Conservation (phyloP, 2,329 filamentous ascomycete species). For the Aureobasidium sp. region DNA sequence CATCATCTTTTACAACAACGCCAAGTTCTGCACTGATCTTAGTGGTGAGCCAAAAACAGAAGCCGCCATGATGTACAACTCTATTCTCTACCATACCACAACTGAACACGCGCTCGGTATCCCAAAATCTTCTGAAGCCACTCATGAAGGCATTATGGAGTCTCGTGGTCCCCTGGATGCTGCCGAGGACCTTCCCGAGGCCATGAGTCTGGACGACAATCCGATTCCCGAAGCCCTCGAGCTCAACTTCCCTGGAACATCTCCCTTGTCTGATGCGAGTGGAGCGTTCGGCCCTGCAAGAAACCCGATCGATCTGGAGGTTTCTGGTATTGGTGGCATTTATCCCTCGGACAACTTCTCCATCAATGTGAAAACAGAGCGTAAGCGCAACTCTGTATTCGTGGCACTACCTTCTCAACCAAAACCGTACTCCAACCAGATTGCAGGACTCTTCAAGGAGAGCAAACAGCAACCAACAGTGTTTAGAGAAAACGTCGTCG, state of each 20-base stretch:
- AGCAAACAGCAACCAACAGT: constrained; percentile 16
- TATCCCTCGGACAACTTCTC: constrained; percentile 51
- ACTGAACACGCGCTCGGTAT: constrained; percentile 30
- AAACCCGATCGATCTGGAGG: constrained; percentile 36
- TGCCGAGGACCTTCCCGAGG: constrained; percentile 25
- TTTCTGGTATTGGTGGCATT: constrained; percentile 52
- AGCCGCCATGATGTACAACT: constrained; percentile 15
- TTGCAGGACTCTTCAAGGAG: constrained; percentile 30
- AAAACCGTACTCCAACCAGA: constrained; percentile 15
- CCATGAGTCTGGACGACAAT: constrained; percentile 32
- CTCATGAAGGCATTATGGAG: constrained; percentile 20
- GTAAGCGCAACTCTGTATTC: constrained; percentile 18
- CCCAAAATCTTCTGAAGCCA: neutral
- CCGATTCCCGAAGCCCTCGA: constrained; percentile 30
- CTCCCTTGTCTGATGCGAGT: constrained; percentile 20
- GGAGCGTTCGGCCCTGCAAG: constrained; percentile 21
- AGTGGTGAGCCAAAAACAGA: constrained; percentile 52
- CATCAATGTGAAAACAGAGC: constrained; percentile 42
- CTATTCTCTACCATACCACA: constrained; percentile 26
- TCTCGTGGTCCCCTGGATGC: constrained; percentile 27
- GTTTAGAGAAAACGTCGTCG: constrained; percentile 61
- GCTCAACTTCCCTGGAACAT: constrained; percentile 31
- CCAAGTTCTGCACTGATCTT: constrained; percentile 73
- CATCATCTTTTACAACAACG: constrained; percentile 77
- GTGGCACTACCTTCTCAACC: constrained; percentile 2